Conservation (phyloP, 495 filamentous ascomycete species). For the Alectoria sarmentosa region DNA sequence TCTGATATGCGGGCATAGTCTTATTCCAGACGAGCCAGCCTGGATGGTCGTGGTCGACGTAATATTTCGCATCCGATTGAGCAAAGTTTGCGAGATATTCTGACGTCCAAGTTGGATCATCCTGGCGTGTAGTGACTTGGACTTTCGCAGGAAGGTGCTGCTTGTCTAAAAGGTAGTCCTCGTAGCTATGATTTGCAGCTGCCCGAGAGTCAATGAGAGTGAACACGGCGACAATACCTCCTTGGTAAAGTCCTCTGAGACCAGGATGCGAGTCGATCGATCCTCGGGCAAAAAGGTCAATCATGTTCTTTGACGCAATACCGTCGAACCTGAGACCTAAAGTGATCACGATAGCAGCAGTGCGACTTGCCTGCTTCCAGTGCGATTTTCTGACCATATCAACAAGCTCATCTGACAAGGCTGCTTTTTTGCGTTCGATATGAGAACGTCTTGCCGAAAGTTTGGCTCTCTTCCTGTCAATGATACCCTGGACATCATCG, state of each 20-base stretch:
- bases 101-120: constrained; percentile 71
- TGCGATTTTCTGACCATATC: constrained; percentile 70
- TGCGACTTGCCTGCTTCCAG: constrained; percentile 91
- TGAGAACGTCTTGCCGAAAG: constrained; percentile 65
- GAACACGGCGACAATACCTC: constrained; percentile 73
- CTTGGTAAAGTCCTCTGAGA: constrained; percentile 70
- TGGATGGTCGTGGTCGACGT: constrained; percentile 83
- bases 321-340: constrained; percentile 83
- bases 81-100: constrained; percentile 73
- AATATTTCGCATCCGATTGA: constrained; percentile 74
- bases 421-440: constrained; percentile 77
- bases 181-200: constrained; percentile 75
- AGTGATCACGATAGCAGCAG: constrained; percentile 80
- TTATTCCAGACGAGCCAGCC: constrained; percentile 98
- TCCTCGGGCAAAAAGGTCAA: constrained; percentile 77
- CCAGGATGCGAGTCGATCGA: constrained; percentile 87
- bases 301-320: constrained; percentile 69
- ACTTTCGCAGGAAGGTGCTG: constrained; percentile 70
- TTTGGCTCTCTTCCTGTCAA: constrained; percentile 57
- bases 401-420: constrained; percentile 72
- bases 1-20: constrained; percentile 67
- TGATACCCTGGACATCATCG: constrained; percentile 54
- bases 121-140: constrained; percentile 57
- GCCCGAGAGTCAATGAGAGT: constrained; percentile 78
- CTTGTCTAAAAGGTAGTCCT: constrained; percentile 72